Conservation (phyloP, 2,329 filamentous ascomycete genomes). For the Diaporthe velutina region DNA sequence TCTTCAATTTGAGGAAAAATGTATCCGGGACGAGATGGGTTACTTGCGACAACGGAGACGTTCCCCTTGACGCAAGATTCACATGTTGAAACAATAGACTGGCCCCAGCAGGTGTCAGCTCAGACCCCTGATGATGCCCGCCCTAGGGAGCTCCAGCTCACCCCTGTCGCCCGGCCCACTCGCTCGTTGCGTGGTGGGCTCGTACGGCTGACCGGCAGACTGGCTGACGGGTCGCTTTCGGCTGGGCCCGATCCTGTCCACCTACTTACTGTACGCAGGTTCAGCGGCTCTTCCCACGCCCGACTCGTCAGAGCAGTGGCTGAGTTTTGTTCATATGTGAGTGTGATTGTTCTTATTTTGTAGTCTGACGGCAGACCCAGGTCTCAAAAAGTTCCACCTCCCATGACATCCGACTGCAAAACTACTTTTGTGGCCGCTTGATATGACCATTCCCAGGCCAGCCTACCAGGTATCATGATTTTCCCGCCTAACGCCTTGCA, state of each 20-base stretch:
- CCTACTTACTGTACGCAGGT: too few relatives aligned
- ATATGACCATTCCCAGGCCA: slow-evolving; percentile 1
- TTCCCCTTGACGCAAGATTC: slow-evolving; percentile 37
- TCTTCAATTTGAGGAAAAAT: not conserved
- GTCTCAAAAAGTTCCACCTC: not conserved
- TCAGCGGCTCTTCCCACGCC: not conserved
- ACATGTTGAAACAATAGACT: slow-evolving; percentile 39
- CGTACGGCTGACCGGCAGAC: slow-evolving; percentile 2
- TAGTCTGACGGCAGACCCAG: not conserved
- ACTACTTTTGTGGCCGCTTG: slow-evolving; percentile 8
- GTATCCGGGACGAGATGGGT: slow-evolving; percentile 9
- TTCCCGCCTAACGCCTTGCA: slow-evolving; percentile 39
- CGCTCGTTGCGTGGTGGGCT: not conserved
- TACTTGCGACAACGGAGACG: slow-evolving; percentile 38
- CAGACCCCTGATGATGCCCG: slow-evolving; percentile 26
- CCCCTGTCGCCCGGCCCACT: slow-evolving; percentile 19
- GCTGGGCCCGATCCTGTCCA: slow-evolving; percentile 22
- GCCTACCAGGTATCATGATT: slow-evolving; percentile 38
- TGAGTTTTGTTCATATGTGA: not conserved
- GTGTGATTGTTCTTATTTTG: not conserved
- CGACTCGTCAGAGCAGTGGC: not conserved
- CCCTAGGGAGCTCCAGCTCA: slow-evolving; percentile 22
- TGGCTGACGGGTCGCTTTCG: slow-evolving; percentile 16
- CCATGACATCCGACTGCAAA: not conserved
- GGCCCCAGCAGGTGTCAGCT: slow-evolving; percentile 29